These are phyloP conservation scores for Melanomma pulvis-pyrius DNA, from an alignment of 495 filamentous ascomycete genomes.

Conservation along the genomic window DNA sequence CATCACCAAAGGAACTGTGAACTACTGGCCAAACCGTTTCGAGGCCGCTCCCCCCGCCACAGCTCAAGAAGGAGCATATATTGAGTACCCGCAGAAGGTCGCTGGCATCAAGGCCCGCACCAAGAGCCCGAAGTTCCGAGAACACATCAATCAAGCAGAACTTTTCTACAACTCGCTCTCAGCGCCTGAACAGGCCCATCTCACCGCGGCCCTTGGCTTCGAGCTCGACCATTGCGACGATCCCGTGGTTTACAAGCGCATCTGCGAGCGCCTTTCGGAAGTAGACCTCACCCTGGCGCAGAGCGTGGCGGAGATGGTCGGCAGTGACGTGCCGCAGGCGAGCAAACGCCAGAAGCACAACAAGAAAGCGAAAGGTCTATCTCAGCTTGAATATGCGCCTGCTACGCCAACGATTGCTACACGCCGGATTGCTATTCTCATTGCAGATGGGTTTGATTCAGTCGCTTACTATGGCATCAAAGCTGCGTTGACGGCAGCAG, in stretches of 20 bases:
- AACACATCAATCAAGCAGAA: slow-evolving; percentile 75
- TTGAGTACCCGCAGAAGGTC: slow-evolving; percentile 67
- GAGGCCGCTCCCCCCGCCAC: slow-evolving; percentile 63
- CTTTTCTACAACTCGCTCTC: slow-evolving; percentile 83
- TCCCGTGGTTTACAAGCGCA: slow-evolving; percentile 73
- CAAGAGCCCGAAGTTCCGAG: slow-evolving; percentile 75
- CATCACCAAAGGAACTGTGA: slow-evolving; percentile 70
- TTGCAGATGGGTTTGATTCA: slow-evolving; percentile 80
- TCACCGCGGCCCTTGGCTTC: slow-evolving; percentile 72
- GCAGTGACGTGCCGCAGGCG: slow-evolving; percentile 26
- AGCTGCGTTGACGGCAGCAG: slow-evolving; percentile 59
- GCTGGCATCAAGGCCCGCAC: slow-evolving; percentile 71
- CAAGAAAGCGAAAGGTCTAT: slow-evolving; percentile 63
- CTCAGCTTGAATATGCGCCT: slow-evolving; percentile 69
- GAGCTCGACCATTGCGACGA: slow-evolving; percentile 92
- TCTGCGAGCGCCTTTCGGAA: slow-evolving; percentile 69
- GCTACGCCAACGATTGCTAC: slow-evolving; percentile 66
- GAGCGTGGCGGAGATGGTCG: slow-evolving; percentile 40
- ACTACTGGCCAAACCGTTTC: slow-evolving; percentile 89
- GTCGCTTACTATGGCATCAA: slow-evolving; percentile 66
- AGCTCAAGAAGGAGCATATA: slow-evolving; percentile 64
- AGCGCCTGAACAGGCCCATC: slow-evolving; percentile 68
- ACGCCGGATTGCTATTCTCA: slow-evolving; percentile 74
- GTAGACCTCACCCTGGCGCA: slow-evolving; percentile 75
- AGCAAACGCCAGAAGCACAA: slow-evolving; percentile 52